Evolutionary conservation across 371 early-diverging fungal genomes (phyloP).

Genomic region (Apophysomyces variabilis): DNA sequence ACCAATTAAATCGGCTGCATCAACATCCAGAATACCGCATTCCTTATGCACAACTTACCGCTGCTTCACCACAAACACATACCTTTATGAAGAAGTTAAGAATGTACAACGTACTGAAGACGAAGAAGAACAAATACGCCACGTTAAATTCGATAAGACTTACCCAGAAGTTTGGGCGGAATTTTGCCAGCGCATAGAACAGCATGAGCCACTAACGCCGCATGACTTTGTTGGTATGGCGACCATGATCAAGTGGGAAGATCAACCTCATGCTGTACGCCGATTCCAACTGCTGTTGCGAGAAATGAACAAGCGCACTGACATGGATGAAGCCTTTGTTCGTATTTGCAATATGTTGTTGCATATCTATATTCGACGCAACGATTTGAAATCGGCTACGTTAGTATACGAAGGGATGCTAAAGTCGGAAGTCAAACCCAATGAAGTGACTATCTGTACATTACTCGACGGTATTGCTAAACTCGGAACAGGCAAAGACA

Average conservation of each 20-base stretch:
- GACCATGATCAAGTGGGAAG: conserved; percentile 3
- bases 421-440: conserved; percentile 11
- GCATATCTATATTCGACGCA: conserved; percentile 24
- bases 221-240: background rate
- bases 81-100: background rate
- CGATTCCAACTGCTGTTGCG: conserved; percentile 31
- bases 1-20: background rate
- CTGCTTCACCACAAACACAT: background rate
- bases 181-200: conserved; percentile 4
- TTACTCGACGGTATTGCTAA: conserved; percentile 32
- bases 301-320: conserved; percentile 23
- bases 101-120: background rate
- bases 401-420: conserved; percentile 38
- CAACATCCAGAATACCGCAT: background rate
- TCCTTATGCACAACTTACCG: background rate
- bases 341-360: conserved; percentile 46
- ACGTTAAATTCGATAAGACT: background rate
- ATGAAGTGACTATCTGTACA: conserved; percentile 28
- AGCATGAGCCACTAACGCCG: background rate
- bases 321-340: conserved; percentile 20
- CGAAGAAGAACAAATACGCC: background rate
- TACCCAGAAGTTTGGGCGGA: background rate
- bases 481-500: conserved; percentile 20
- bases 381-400: conserved; percentile 34
- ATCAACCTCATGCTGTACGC: background rate